A percentile compares a stretch with the other conserved stretches of the same genome.
Conservation (phyloP, 106 monocot genomes). For the Dendrobium huoshanense region DNA sequence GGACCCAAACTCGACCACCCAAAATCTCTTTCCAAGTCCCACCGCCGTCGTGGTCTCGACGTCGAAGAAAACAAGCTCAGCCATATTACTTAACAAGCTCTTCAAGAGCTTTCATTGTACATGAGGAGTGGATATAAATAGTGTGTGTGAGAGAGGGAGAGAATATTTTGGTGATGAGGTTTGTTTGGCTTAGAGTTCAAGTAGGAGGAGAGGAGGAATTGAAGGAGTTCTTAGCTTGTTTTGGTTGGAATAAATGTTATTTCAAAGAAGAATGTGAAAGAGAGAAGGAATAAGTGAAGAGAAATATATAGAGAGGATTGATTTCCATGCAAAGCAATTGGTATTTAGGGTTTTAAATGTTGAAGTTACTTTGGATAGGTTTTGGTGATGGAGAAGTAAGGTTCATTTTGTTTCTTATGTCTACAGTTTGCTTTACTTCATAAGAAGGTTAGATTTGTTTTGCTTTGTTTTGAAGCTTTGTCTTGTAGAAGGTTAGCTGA, state of each 20-base stretch:
- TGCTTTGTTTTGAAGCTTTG: no score
- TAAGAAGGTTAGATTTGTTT: no score
- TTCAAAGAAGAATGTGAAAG: not conserved
- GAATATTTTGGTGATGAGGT: slow-evolving; percentile 14
- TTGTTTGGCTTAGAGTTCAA: slow-evolving; percentile 66
- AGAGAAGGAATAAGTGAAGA: slow-evolving; percentile 1
- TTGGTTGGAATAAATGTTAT: not conserved
- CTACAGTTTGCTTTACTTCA: no score
- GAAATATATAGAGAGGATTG: not conserved
- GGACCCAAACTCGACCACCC: slow-evolving; percentile 82
- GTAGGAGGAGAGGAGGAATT: slow-evolving; percentile 12
- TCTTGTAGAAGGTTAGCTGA: no score
- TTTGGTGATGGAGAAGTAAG: not conserved
- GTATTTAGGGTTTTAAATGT: not conserved
- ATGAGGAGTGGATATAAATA: not conserved
- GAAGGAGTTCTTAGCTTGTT: slow-evolving; percentile 33
- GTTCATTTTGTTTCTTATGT: not conserved
- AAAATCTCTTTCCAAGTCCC: slow-evolving; percentile 23
- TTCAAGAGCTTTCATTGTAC: not conserved
- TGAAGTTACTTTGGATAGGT: not conserved
- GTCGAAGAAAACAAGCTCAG: slow-evolving; percentile 78
- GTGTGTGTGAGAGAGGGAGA: not conserved
- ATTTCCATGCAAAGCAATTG: no score
- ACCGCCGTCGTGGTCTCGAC: slow-evolving; percentile 67
- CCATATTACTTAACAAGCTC: not conserved